Percentiles rank a stretch among this genome's conserved stretches.
phyloP scores from a whole-genome alignment of 208 protist species.

The Leptomonas seymouri region DNA sequence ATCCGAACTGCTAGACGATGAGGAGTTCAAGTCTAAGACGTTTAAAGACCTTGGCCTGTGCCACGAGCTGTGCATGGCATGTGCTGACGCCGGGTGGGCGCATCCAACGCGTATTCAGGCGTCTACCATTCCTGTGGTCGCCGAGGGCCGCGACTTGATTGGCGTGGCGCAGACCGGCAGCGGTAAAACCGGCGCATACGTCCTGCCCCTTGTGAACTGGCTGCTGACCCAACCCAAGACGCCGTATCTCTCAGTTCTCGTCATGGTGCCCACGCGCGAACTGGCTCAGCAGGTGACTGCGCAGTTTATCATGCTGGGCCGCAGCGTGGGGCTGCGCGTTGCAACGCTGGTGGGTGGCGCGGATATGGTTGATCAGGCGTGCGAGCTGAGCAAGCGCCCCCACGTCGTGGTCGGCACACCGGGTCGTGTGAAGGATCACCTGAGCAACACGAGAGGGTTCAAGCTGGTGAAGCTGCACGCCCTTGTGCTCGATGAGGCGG shows the following conservation, averaged over 20 bases:
- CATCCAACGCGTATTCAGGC: constrained; percentile 96
- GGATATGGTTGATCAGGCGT: constrained; percentile 96
- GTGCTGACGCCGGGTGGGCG: constrained; percentile 88
- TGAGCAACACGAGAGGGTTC: constrained; percentile 99
- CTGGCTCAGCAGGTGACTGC: constrained; percentile 98
- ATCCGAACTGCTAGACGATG: constrained; percentile 86
- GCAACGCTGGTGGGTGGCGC: constrained; percentile 94
- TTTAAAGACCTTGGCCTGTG: constrained; percentile 94
- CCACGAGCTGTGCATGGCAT: constrained; percentile 91
- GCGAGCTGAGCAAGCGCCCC: constrained; percentile 93
- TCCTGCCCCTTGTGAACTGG: constrained; percentile 98
- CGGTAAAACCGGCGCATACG: constrained; percentile 99
- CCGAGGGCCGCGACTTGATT: constrained; percentile 94
- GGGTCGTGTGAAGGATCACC: constrained; percentile 97
- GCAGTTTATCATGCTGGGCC: constrained; percentile 91
- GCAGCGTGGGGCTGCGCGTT: constrained; percentile 89
- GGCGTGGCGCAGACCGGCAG: constrained; percentile 99
- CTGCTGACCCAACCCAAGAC: constrained; percentile 93
- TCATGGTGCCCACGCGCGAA: constrained; percentile 98
- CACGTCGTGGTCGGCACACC: constrained; percentile 98
- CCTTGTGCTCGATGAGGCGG: constrained; percentile 98
- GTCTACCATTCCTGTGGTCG: constrained; percentile 93
- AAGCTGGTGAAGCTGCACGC: constrained; percentile 95
- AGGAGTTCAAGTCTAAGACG: constrained; percentile 73
- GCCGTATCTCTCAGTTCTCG: constrained; percentile 92